A percentile compares a stretch with the other conserved stretches of the same genome.
Evolutionary conservation across 768 basidiomycete species (phyloP).

Genomic region (Mycena capillaripes): DNA sequence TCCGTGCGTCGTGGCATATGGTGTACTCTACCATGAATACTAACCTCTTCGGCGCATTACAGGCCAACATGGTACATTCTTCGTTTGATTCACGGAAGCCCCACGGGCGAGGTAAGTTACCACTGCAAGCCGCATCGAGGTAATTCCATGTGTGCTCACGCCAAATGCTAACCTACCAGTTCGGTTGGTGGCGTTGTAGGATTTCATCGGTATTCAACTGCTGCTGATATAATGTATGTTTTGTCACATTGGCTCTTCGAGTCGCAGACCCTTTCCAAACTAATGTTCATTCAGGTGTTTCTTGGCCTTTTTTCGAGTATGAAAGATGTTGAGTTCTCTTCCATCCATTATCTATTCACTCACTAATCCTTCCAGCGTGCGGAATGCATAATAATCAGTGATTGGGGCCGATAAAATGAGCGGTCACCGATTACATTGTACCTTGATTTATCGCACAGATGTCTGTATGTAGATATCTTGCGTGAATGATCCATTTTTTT

Average conservation of each 20-base stretch:
- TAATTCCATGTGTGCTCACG: background rate
- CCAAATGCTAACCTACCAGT: background rate
- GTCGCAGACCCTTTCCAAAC: no score
- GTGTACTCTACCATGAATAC: background rate
- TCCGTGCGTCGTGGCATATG: background rate
- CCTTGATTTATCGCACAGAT: background rate
- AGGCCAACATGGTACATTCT: background rate
- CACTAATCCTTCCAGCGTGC: background rate
- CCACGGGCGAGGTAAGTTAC: background rate
- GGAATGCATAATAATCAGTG: background rate
- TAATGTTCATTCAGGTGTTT: no score
- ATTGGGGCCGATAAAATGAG: background rate
- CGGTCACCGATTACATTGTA: background rate
- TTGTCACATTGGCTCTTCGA: background rate
- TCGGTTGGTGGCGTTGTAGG: background rate
- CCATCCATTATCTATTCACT: no score
- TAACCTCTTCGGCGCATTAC: background rate
- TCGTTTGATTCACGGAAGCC: background rate
- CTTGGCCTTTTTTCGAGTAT: no score
- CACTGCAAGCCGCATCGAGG: background rate
- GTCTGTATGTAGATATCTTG: background rate
- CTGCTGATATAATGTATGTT: background rate
- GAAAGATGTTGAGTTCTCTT: no score
- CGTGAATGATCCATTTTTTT: background rate
- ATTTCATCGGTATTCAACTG: background rate